Conservation (phyloP, 495 filamentous ascomycete genomes). For the Mytilinidion resinicola region DNA sequence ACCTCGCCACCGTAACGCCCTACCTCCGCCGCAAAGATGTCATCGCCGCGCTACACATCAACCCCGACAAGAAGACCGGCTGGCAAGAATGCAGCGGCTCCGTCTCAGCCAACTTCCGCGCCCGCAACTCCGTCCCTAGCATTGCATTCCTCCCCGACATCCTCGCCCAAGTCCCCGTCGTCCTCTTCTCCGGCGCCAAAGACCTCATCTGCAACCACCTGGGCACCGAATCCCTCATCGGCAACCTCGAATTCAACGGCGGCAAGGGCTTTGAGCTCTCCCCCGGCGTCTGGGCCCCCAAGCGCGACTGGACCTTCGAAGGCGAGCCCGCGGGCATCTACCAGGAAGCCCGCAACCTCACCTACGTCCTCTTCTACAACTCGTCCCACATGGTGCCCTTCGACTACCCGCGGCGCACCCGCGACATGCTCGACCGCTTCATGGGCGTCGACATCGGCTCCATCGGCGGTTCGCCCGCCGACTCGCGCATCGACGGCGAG, state of each 20-base stretch:
- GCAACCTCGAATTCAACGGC: constrained; percentile 86
- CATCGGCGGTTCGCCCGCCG: constrained; percentile 79
- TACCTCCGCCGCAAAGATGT: constrained; percentile 85
- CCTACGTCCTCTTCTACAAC: constrained; percentile 94
- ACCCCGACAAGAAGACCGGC: constrained; percentile 69
- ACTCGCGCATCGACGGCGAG: constrained; percentile 85
- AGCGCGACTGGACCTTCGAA: constrained; percentile 91
- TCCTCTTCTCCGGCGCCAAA: constrained; percentile 89
- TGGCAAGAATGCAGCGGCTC: constrained; percentile 86
- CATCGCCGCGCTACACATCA: constrained; percentile 70
- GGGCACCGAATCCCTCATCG: constrained; percentile 85
- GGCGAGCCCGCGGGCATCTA: constrained; percentile 84
- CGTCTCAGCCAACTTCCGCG: constrained; percentile 64
- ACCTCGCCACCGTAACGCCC: constrained; percentile 65
- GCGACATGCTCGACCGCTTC: constrained; percentile 97
- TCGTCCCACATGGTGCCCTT: constrained; percentile 96
- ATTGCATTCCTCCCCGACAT: constrained; percentile 70
- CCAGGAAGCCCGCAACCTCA: constrained; percentile 89
- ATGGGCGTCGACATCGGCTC: constrained; percentile 87
- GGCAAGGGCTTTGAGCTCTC: constrained; percentile 85
- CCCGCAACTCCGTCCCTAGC: constrained; percentile 62
- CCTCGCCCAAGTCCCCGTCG: constrained; percentile 63
- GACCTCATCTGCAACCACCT: constrained; percentile 97
- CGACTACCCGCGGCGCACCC: constrained; percentile 75
- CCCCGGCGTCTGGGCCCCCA: constrained; percentile 84